Conservation (phyloP, 2,329 filamentous ascomycete genomes). For the Neonectria coccinea region DNA sequence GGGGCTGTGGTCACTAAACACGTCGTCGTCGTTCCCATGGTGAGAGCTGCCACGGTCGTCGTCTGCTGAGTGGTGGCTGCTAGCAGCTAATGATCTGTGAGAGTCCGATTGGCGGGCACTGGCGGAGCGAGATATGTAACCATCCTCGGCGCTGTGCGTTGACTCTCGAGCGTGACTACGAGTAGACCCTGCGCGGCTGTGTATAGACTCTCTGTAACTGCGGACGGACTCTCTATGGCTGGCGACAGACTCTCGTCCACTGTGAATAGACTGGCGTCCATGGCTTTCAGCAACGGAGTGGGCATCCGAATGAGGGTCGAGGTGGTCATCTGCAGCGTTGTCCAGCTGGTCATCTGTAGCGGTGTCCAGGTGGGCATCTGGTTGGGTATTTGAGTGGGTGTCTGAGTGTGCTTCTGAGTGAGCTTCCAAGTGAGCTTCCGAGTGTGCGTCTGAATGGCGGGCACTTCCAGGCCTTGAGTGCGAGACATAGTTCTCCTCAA, state of each 20-base stretch:
- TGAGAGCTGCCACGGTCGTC: slow-evolving; percentile 58
- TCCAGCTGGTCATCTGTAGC: not conserved
- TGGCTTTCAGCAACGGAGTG: slow-evolving; percentile 1
- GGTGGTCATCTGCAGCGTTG: not conserved
- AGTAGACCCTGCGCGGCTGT: slow-evolving; percentile 4
- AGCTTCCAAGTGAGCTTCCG: not conserved
- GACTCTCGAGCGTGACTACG: slow-evolving; percentile 16
- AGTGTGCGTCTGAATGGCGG: not conserved
- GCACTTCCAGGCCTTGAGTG: slow-evolving; percentile 1
- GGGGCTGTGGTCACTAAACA: slow-evolving; percentile 69
- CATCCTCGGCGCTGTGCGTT: not conserved
- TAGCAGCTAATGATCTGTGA: slow-evolving; percentile 38
- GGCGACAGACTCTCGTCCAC: slow-evolving; percentile 10
- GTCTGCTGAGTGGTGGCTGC: slow-evolving; percentile 34
- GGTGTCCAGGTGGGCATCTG: not conserved
- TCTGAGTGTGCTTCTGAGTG: not conserved
- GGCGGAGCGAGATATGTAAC: slow-evolving; percentile 13
- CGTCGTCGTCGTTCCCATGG: slow-evolving; percentile 65
- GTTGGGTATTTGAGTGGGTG: not conserved
- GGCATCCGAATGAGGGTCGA: not conserved
- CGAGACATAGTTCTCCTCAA: slow-evolving; percentile 4
- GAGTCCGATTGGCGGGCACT: slow-evolving; percentile 43
- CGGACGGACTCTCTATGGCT: slow-evolving; percentile 7
- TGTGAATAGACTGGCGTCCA: not conserved
- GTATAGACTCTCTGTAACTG: no score